Evolutionary conservation across 75 land plant genomes (phyloP).

Genomic region (Isoetes taiwanensis): DNA sequence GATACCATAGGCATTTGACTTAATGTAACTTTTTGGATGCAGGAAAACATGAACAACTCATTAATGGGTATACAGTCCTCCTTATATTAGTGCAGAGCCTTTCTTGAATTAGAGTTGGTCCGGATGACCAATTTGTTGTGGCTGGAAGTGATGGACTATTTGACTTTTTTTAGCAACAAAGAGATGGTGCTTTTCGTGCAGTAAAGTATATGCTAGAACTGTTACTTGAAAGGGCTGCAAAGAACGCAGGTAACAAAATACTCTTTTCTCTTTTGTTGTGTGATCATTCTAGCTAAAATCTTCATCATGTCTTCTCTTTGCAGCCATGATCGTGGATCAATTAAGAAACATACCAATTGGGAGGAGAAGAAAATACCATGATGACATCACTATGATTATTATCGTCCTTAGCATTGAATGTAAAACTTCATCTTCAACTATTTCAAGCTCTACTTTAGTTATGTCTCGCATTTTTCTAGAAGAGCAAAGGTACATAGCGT

Average conservation of each 20-base stretch:
- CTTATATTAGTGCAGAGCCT: constrained; percentile 53
- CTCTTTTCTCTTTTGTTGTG: too few species aligned
- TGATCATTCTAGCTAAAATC: too few species aligned
- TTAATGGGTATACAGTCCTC: constrained; percentile 59
- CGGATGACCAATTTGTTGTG: constrained; percentile 54
- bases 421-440: constrained; percentile 37
- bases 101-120: constrained; percentile 33
- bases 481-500: too few species aligned
- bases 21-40: too few species aligned
- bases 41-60: constrained; percentile 67
- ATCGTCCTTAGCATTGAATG: constrained; percentile 37
- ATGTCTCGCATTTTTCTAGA: too few species aligned
- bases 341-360: constrained; percentile 53
- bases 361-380: constrained; percentile 54
- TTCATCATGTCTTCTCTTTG: too few species aligned
- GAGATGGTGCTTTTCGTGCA: constrained; percentile 57
- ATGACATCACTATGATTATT: constrained; percentile 64
- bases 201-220: constrained; percentile 71
- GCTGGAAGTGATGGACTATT: constrained; percentile 85
- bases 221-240: constrained; percentile 61
- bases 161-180: constrained; percentile 69
- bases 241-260: constrained; percentile 40
- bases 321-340: constrained; percentile 46
- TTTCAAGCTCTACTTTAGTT: too few species aligned
- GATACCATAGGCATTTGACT: too few species aligned